These are phyloP conservation scores for Sugiyamaella novakii DNA, from an alignment of 1,139 yeast species.

Conservation along the genomic window DNA sequence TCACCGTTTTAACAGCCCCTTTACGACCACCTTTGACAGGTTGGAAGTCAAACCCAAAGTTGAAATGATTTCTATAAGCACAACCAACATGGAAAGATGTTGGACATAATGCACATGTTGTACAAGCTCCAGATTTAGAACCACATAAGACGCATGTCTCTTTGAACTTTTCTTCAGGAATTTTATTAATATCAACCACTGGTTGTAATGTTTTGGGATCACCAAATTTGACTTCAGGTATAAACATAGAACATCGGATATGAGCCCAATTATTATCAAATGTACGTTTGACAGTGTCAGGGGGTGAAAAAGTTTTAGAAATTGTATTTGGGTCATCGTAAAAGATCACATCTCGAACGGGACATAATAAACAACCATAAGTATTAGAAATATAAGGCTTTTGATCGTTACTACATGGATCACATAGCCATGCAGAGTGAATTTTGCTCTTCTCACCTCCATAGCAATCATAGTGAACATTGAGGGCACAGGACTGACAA, in stretches of 20 bases:
- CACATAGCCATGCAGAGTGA: constrained; percentile 69
- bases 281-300: constrained; percentile 76
- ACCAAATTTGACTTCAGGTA: constrained; percentile 48
- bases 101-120: constrained; percentile 49
- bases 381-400: constrained; percentile 59
- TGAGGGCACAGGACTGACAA: constrained; percentile 71
- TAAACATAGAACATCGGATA: constrained; percentile 68
- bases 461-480: constrained; percentile 53
- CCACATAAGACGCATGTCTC: constrained; percentile 48
- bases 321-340: constrained; percentile 49
- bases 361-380: constrained; percentile 70
- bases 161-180: constrained; percentile 34
- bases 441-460: constrained; percentile 19
- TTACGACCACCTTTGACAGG: constrained; percentile 25
- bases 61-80: constrained; percentile 47
- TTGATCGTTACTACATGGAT: constrained; percentile 71
- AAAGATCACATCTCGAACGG: constrained; percentile 51
- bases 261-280: constrained; percentile 79
- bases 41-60: constrained; percentile 41
- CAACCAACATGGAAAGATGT: constrained; percentile 62
- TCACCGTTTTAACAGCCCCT: constrained; percentile 35
- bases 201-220: constrained; percentile 50
- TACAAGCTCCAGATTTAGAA: constrained; percentile 47
- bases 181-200: constrained; percentile 38
- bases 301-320: constrained; percentile 46